Conservation (phyloP, 176 grass and related monocot genomes). For the Lolium rigidum region DNA sequence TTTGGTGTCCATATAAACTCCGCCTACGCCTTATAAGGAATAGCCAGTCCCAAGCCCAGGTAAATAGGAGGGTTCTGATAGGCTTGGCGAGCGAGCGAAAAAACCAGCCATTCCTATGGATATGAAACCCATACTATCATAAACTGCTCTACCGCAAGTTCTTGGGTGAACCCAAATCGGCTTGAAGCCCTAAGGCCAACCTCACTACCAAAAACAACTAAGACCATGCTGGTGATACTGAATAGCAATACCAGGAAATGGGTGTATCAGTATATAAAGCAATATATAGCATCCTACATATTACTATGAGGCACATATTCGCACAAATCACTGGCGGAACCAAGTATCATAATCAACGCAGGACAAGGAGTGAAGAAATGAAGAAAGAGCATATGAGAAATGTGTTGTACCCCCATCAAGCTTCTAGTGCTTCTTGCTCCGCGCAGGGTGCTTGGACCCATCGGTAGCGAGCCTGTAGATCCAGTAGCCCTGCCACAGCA, state of each 20-base stretch:
- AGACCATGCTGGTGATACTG: too few relatives aligned
- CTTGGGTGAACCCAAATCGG: neutral
- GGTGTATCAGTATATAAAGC: too few relatives aligned
- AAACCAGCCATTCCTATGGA: too few relatives aligned
- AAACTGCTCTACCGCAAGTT: neutral
- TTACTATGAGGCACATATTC: too few relatives aligned
- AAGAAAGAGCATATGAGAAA: constrained; percentile 2
- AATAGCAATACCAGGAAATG: too few relatives aligned
- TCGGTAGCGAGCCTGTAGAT: constrained; percentile 91
- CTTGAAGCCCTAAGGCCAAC: neutral
- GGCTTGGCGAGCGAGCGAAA: too few relatives aligned
- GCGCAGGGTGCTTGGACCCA: constrained; percentile 59
- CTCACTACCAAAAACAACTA: too few relatives aligned
- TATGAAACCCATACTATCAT: neutral
- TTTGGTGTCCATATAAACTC: neutral
- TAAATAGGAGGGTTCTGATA: too few relatives aligned
- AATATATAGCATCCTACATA: too few relatives aligned
- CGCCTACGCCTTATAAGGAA: too few relatives aligned
- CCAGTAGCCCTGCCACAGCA: constrained; percentile 74
- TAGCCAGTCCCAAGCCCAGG: too few relatives aligned
- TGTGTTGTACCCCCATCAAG: neutral
- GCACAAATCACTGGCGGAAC: neutral
- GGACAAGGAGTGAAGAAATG: neutral
- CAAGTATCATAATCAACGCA: neutral
- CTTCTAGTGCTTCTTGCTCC: constrained; percentile 78